Conservation (phyloP, 352 stramenopile genomes). For the Globisporangium paroecandrum region DNA sequence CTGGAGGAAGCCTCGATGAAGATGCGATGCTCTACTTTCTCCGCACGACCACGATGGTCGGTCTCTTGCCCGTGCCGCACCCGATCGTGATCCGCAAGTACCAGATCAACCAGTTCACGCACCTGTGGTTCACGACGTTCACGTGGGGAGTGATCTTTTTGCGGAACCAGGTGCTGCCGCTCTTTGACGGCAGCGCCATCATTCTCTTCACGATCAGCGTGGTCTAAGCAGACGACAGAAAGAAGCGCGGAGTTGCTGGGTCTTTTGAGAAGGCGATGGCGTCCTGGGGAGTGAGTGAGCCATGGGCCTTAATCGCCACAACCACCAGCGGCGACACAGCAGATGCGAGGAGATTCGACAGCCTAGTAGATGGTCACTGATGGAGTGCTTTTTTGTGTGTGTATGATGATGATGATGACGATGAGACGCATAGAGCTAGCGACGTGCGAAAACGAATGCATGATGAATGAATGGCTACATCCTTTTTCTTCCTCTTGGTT, state of each 20-base stretch:
- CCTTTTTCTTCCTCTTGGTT: background rate
- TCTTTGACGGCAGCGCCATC: conserved; percentile 96
- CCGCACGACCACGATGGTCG: conserved; percentile 97
- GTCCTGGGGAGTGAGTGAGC: background rate
- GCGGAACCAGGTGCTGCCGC: conserved; percentile 93
- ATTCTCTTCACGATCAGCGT: conserved; percentile 94
- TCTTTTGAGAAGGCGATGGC: background rate
- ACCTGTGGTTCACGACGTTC: conserved; percentile 98
- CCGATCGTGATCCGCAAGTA: conserved; percentile 99
- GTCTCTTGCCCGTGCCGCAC: conserved; percentile 95
- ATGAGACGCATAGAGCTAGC: conserved; percentile 10
- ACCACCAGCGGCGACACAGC: no score
- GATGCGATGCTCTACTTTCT: conserved; percentile 96
- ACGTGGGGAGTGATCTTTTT: conserved; percentile 99
- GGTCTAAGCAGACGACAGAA: conserved; percentile 35
- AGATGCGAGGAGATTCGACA: background rate
- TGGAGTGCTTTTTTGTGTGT: background rate
- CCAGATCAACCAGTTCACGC: conserved; percentile 98
- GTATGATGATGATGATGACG: conserved; percentile 1
- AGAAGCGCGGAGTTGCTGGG: background rate
- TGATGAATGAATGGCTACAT: conserved; percentile 10
- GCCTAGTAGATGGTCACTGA: background rate
- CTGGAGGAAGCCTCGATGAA: conserved; percentile 90
- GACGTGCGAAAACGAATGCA: conserved; percentile 1
- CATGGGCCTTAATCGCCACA: background rate